Conservation (phyloP, 192 early-diverging fungal species). For the Coemansia sp. region DNA sequence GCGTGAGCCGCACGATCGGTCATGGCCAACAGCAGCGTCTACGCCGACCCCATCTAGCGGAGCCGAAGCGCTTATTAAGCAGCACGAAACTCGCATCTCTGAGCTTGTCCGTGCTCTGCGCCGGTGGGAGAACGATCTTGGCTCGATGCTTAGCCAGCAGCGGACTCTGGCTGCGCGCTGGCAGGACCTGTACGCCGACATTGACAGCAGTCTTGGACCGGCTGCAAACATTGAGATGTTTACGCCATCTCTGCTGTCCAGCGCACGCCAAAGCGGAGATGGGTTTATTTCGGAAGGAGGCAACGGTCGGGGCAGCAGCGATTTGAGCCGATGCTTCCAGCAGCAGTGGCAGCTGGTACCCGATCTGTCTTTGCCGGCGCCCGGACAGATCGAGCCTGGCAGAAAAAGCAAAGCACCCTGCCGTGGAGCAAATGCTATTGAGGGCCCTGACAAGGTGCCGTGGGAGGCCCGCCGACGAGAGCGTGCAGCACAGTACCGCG, state of each 20-base stretch:
- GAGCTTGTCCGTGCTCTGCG: conserved; percentile 35
- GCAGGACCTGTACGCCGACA: conserved; percentile 33
- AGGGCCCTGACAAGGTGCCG: background rate
- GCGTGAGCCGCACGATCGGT: background rate
- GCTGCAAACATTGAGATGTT: background rate
- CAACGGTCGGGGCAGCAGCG: background rate
- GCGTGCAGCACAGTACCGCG: conserved; percentile 12
- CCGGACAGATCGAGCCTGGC: background rate
- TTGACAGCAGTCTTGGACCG: background rate
- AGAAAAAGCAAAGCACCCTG: background rate
- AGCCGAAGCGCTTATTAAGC: conserved; percentile 42
- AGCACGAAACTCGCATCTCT: conserved; percentile 41
- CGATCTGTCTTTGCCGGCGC: background rate
- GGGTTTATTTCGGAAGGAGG: background rate
- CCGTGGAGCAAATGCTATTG: background rate
- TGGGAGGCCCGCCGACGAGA: conserved; percentile 18
- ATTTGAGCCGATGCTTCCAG: background rate
- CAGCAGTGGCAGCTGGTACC: conserved; percentile 12
- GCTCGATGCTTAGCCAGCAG: conserved; percentile 38
- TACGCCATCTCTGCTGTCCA: conserved; percentile 3
- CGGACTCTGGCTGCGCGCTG: conserved; percentile 38
- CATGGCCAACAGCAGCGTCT: background rate
- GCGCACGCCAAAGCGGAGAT: background rate
- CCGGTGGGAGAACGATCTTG: conserved; percentile 40
- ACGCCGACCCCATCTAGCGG: conserved; percentile 19